Conservation (phyloP, 352 stramenopile genomes). For the Globisporangium heterothallicum region DNA sequence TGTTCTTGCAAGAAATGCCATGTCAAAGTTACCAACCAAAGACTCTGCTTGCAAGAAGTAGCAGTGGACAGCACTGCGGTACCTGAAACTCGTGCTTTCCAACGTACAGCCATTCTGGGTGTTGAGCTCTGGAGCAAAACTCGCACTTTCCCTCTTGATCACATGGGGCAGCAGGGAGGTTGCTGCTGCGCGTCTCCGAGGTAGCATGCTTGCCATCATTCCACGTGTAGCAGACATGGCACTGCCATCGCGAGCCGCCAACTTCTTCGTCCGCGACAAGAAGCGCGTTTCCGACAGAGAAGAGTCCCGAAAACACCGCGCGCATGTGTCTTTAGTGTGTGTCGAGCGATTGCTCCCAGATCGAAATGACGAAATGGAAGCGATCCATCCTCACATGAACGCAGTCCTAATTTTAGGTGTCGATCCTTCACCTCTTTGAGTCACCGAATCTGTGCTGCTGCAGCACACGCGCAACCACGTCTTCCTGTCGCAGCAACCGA, state of each 20-base stretch:
- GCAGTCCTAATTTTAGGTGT: too few relatives aligned
- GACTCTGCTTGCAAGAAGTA: background rate
- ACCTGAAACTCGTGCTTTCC: slow-evolving; percentile 21
- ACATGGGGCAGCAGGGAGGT: background rate
- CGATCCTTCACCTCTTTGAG: too few relatives aligned
- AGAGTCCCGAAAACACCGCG: slow-evolving; percentile 1
- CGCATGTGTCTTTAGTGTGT: background rate
- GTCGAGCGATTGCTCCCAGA: too few relatives aligned
- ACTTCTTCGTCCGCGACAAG: background rate
- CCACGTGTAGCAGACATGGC: slow-evolving; percentile 14
- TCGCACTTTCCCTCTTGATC: slow-evolving; percentile 1
- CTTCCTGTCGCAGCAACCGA: too few relatives aligned
- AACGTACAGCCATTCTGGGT: slow-evolving; percentile 25
- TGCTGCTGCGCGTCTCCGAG: background rate
- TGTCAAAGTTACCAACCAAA: too few relatives aligned
- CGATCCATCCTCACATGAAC: too few relatives aligned
- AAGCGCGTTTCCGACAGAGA: slow-evolving; percentile 3
- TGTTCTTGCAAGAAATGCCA: too few relatives aligned
- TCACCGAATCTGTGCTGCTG: too few relatives aligned
- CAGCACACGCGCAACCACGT: too few relatives aligned
- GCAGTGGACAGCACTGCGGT: background rate
- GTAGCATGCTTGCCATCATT: slow-evolving; percentile 6
- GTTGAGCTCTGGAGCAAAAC: slow-evolving; percentile 18
- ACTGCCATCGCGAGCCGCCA: slow-evolving; percentile 21
- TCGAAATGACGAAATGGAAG: too few relatives aligned